Evolutionary conservation across 2,329 filamentous ascomycete species (phyloP).

Genomic region (Calonectria crousiana): DNA sequence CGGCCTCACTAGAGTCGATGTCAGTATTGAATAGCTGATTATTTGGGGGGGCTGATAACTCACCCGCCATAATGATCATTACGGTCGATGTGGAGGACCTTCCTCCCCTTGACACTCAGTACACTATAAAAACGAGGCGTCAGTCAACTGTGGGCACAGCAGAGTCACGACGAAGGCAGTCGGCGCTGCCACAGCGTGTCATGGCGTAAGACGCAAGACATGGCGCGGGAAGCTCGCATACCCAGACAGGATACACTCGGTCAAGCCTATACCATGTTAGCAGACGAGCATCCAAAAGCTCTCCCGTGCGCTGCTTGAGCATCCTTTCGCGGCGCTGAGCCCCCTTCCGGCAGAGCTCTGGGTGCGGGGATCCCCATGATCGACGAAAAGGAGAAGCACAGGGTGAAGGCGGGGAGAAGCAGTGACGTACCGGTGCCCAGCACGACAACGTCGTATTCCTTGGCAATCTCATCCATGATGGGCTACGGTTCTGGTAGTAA

Average conservation of each 20-base stretch:
- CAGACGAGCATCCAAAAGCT: conserved; percentile 17
- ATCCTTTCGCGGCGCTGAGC: neutral
- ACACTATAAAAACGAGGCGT: conserved; percentile 65
- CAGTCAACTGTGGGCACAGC: conserved; percentile 35
- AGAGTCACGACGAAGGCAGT: conserved; percentile 1
- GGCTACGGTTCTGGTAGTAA: conserved; percentile 24
- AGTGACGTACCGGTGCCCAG: conserved; percentile 87
- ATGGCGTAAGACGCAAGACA: neutral
- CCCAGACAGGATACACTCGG: conserved; percentile 99
- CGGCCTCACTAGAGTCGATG: conserved; percentile 76
- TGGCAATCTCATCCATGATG: conserved; percentile 96
- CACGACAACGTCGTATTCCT: conserved; percentile 98
- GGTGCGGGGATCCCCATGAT: conserved; percentile 38
- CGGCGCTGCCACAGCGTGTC: neutral
- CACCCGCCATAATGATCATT: conserved; percentile 99
- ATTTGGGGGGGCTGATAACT: conserved; percentile 52
- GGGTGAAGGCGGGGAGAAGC: neutral
- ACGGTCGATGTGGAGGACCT: conserved; percentile 98
- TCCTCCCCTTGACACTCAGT: conserved; percentile 97
- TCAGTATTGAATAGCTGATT: conserved; percentile 36
- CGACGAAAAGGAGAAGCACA: conserved; percentile 26
- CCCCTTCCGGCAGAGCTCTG: conserved; percentile 27
- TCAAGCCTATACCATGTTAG: conserved; percentile 76
- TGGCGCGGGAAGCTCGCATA: conserved; percentile 57
- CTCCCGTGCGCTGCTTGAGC: neutral